A percentile compares a stretch with the other conserved stretches of the same genome.
phyloP scores from a whole-genome alignment of 192 early-diverging fungal species.

The Gaertneriomyces semiglobifer region DNA sequence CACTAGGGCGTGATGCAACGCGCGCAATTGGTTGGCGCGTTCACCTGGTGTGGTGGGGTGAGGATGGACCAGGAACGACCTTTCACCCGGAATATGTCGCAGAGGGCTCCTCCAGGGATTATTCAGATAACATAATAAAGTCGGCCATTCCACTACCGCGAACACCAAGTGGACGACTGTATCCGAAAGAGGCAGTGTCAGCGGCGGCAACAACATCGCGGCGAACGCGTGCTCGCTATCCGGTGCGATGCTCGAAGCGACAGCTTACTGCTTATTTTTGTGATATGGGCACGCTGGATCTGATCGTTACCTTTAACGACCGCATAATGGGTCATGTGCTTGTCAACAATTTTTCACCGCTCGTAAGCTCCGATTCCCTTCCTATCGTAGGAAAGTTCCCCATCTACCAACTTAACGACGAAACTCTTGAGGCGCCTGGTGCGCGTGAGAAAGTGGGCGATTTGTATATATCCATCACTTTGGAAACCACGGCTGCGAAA shows the following conservation, averaged over 20 bases:
- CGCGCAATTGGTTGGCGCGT: slow-evolving; percentile 11
- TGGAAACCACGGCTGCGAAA: slow-evolving; percentile 6
- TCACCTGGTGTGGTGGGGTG: slow-evolving; percentile 33
- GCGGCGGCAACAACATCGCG: background rate
- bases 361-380: slow-evolving; percentile 17
- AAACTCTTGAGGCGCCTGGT: background rate
- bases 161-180: too few species aligned
- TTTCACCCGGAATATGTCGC: slow-evolving; percentile 7
- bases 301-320: slow-evolving; percentile 16
- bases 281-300: slow-evolving; percentile 34
- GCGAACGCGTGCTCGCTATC: slow-evolving; percentile 22
- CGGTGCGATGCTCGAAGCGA: slow-evolving; percentile 30
- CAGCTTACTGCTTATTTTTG: slow-evolving; percentile 34
- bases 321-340: slow-evolving; percentile 4
- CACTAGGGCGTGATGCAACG: background rate
- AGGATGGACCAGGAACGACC: slow-evolving; percentile 13
- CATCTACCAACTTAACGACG: slow-evolving; percentile 4
- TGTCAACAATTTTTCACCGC: slow-evolving; percentile 12
- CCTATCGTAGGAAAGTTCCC: slow-evolving; percentile 34
- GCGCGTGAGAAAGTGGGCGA: slow-evolving; percentile 19
- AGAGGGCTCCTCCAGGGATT: background rate
- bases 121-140: too few species aligned
- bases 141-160: too few species aligned
- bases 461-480: slow-evolving; percentile 17
- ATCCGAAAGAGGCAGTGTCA: too few species aligned